Evolutionary conservation across 805 yeast species (phyloP).

Genomic region (Kuraishia cidri): DNA sequence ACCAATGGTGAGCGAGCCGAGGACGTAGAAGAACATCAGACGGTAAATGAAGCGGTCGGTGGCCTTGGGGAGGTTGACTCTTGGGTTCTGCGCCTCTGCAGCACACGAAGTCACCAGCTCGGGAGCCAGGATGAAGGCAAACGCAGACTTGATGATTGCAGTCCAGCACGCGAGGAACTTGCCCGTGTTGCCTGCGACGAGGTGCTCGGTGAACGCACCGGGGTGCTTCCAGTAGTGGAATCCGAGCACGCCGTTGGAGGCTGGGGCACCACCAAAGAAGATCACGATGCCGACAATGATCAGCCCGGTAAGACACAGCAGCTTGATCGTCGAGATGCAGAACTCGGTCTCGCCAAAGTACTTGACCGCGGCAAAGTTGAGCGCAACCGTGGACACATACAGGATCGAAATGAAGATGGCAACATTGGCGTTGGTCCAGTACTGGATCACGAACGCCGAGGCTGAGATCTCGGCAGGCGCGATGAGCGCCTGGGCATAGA

Average conservation of each 20-base stretch:
- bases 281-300: conserved; percentile 28
- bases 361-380: conserved; percentile 42
- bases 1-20: conserved; percentile 43
- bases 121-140: conserved; percentile 43
- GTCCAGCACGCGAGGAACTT: conserved; percentile 57
- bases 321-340: conserved; percentile 29
- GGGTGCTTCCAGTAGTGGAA: conserved; percentile 53
- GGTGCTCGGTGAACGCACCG: conserved; percentile 31
- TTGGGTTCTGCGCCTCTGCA: conserved; percentile 45
- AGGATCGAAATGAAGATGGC: conserved; percentile 53
- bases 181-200: conserved; percentile 41
- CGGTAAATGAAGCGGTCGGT: conserved; percentile 44
- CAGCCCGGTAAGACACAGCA: conserved; percentile 29
- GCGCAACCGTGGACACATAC: conserved; percentile 30
- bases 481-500: conserved; percentile 25
- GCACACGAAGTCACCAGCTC: conserved; percentile 50
- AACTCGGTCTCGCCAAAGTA: conserved; percentile 31
- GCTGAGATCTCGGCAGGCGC: conserved; percentile 50
- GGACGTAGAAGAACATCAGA: conserved; percentile 39
- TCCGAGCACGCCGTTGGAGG: conserved; percentile 36
- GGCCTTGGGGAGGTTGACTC: conserved; percentile 40
- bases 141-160: conserved; percentile 46
- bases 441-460: conserved; percentile 49
- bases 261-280: conserved; percentile 18
- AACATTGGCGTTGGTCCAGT: conserved; percentile 47